phyloP scores from a whole-genome alignment of 108 stramenopile genomes.

The Pseudonitzschia pungens region DNA sequence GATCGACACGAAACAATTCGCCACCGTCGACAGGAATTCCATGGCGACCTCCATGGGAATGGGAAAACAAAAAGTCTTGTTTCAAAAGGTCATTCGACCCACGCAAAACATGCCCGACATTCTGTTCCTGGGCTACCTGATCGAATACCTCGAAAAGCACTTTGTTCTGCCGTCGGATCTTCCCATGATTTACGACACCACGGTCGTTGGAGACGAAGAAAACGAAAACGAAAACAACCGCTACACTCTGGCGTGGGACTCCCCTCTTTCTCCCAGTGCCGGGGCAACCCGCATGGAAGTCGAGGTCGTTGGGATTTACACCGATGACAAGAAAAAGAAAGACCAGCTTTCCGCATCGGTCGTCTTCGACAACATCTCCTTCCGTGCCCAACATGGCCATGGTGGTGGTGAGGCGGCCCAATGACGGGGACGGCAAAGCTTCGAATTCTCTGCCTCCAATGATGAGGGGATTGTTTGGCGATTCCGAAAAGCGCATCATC shows the following conservation, averaged over 20 bases:
- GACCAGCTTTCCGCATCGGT: not conserved
- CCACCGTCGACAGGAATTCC: conserved; percentile 3
- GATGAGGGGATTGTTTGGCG: conserved; percentile 65
- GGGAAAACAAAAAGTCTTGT: conserved; percentile 47
- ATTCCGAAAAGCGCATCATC: conserved; percentile 68
- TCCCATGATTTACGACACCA: conserved; percentile 71
- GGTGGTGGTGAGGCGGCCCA: conserved; percentile 56
- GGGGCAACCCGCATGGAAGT: conserved; percentile 65
- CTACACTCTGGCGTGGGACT: conserved; percentile 62
- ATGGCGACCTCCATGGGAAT: not conserved
- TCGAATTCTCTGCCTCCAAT: conserved; percentile 38
- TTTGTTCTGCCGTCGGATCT: conserved; percentile 63
- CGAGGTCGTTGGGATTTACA: conserved; percentile 76
- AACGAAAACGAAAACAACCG: conserved; percentile 30
- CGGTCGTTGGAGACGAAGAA: conserved; percentile 17
- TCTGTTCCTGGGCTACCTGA: conserved; percentile 59
- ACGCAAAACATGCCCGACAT: conserved; percentile 21
- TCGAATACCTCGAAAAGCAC: conserved; percentile 65
- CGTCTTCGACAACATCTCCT: not conserved
- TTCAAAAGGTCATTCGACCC: conserved; percentile 68
- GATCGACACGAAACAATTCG: not conserved
- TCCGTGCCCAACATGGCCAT: conserved; percentile 70
- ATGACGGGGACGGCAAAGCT: not conserved
- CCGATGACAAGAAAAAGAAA: conserved; percentile 28
- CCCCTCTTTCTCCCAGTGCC: conserved; percentile 57